Evolutionary conservation across 192 early-diverging fungal genomes (phyloP).

Genomic region (Coemansia aciculifera): DNA sequence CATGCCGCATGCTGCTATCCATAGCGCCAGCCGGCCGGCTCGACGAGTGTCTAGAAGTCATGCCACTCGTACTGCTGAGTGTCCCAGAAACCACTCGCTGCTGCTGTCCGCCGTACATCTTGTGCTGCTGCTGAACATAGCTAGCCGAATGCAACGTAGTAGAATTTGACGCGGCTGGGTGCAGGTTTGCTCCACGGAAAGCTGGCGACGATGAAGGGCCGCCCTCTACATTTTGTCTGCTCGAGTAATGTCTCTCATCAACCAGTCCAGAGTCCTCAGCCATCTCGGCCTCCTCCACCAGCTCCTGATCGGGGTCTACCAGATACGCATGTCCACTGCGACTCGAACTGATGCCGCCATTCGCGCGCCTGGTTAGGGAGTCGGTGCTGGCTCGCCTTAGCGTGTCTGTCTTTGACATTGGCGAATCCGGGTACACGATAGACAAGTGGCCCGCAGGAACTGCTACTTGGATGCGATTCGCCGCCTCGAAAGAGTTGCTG

Average conservation of each 20-base stretch:
- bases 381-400: constrained; percentile 37
- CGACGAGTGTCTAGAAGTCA: not conserved
- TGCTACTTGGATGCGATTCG: constrained; percentile 36
- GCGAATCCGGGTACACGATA: constrained; percentile 54
- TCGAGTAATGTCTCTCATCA: not conserved
- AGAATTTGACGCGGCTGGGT: constrained; percentile 38
- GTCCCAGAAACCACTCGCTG: not conserved
- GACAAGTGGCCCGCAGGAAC: constrained; percentile 50
- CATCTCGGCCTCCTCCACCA: constrained; percentile 5
- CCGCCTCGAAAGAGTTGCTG: not conserved
- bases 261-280: not conserved
- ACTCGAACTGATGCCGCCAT: constrained; percentile 4
- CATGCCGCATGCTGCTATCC: not conserved
- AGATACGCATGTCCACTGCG: constrained; percentile 42
- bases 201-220: not conserved
- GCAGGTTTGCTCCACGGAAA: constrained; percentile 26
- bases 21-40: not conserved
- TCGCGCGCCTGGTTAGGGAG: constrained; percentile 28
- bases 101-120: constrained; percentile 9
- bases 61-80: not conserved
- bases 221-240: not conserved
- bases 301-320: constrained; percentile 40
- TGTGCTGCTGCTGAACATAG: constrained; percentile 27
- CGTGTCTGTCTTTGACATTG: constrained; percentile 53
- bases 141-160: constrained; percentile 47